Base-by-base conservation (phyloP, 23 red algal species). In the Gracilaria gracilis region DNA sequence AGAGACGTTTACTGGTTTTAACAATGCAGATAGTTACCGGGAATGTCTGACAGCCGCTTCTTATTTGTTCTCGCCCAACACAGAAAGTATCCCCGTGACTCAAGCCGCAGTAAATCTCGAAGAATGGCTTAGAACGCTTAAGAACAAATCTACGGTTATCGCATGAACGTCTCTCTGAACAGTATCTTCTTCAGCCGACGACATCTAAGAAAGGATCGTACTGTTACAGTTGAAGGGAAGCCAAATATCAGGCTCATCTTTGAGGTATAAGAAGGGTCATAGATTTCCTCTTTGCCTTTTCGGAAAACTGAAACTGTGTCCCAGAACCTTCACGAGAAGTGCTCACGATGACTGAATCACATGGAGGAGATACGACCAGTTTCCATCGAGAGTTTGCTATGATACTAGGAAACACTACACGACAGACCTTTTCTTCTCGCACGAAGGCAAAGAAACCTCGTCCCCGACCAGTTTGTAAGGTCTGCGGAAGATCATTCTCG, bases 401-500 rank as follows among this genome's bases (percentile, higher is more conserved):
- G 72, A 50, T 77, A 19, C 9, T 77, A 5, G 72, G 72, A n/a
- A 51, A 32, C n/a, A 39, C 72, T 1, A 4, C 38, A 49, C 20
- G 46, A 5, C 40, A 49, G 9, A 29, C 72, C 3, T 31, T 31
- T 25, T 50, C 72, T 77, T 77, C 38, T n/a, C 12, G 72, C n/a
- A 77, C 42, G 23, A 77, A 77, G 25, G 25, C 72, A 3, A 82
- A 64, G 53, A 62, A 59, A 82, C 53, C 53, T 37, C 79, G 79
- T 25, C 79, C 42, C 8, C 71, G 87, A 7, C 87, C 87, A 23
- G 74, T 90, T 12, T 90, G 87, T n/a, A 80, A 79, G 28, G 71
- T 80, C 54, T 90, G 87, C 50, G 50, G 59, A 31, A 47, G 47
- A 21, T 80, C 87, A 4, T 90, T 90, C 47, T 90, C 87, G n/a